Evolutionary conservation across 2,329 filamentous ascomycete genomes (phyloP).

Genomic region (Colletotrichum gloeosporioides): DNA sequence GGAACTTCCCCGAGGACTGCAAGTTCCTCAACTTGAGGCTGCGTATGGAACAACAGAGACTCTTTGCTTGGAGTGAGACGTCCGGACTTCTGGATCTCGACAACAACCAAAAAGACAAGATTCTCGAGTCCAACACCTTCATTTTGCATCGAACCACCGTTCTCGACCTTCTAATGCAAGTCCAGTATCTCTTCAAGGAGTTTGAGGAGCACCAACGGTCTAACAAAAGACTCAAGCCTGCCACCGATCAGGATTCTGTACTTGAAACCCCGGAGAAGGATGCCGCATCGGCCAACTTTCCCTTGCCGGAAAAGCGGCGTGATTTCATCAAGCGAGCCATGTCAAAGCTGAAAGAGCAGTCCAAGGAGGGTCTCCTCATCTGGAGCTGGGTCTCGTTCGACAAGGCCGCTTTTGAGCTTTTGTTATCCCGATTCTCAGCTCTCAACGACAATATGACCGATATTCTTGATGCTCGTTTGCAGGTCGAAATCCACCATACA

Average conservation of each 20-base stretch:
- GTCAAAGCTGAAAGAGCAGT: slow-evolving; percentile 39
- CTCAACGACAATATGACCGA: slow-evolving; percentile 55
- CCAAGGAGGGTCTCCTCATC: slow-evolving; percentile 37
- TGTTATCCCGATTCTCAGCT: slow-evolving; percentile 47
- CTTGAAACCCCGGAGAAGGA: slow-evolving; percentile 47
- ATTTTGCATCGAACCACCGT: slow-evolving; percentile 53
- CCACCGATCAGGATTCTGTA: slow-evolving; percentile 37
- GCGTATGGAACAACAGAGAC: slow-evolving; percentile 54
- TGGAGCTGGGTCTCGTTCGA: slow-evolving; percentile 52
- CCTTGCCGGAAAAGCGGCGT: slow-evolving; percentile 43
- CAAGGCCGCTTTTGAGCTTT: slow-evolving; percentile 48
- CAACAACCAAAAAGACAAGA: slow-evolving; percentile 41
- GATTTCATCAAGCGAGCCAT: slow-evolving; percentile 52
- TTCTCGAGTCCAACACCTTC: slow-evolving; percentile 53
- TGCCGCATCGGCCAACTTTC: slow-evolving; percentile 49
- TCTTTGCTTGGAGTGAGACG: slow-evolving; percentile 55
- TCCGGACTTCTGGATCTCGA: slow-evolving; percentile 52
- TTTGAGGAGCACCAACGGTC: slow-evolving; percentile 47
- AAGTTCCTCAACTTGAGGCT: slow-evolving; percentile 53
- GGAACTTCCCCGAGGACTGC: slow-evolving; percentile 52
- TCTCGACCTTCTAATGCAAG: slow-evolving; percentile 52
- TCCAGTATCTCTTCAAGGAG: slow-evolving; percentile 51
- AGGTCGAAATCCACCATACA: slow-evolving; percentile 51
- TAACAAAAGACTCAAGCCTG: slow-evolving; percentile 40
- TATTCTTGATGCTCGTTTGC: slow-evolving; percentile 50